phyloP scores from a whole-genome alignment of 2,329 filamentous ascomycete genomes.

The Alternaria brassicicola region DNA sequence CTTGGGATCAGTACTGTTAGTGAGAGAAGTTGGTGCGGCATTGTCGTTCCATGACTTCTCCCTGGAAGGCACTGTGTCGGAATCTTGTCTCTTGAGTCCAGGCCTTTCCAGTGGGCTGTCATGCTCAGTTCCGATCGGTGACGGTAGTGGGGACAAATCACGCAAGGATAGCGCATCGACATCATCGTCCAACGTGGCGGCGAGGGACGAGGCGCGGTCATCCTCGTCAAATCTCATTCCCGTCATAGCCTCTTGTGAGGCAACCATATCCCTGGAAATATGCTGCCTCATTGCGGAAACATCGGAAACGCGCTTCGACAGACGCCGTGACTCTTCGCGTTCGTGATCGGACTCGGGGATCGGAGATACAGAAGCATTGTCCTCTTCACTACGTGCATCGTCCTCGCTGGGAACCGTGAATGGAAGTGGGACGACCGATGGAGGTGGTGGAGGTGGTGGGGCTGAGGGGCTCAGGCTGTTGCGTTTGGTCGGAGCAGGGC shows the following conservation, averaged over 20 bases:
- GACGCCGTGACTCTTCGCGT: conserved; percentile 24
- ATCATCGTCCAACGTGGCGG: conserved; percentile 66
- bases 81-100: not conserved
- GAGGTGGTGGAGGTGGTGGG: conserved; percentile 53
- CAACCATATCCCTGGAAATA: conserved; percentile 21
- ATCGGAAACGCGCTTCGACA: conserved; percentile 47
- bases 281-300: conserved; percentile 40
- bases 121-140: conserved; percentile 30
- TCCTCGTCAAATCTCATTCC: conserved; percentile 44
- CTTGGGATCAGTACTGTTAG: conserved; percentile 44
- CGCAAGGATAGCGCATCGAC: conserved; percentile 48
- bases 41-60: not conserved
- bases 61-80: not conserved
- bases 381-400: conserved; percentile 53
- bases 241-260: conserved; percentile 48
- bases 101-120: not conserved
- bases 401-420: conserved; percentile 64
- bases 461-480: conserved; percentile 39
- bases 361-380: conserved; percentile 65
- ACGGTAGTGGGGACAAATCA: conserved; percentile 35
- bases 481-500: conserved; percentile 6
- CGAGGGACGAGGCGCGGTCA: conserved; percentile 56
- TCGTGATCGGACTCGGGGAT: conserved; percentile 34
- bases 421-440: conserved; percentile 67
- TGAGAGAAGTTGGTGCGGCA: conserved; percentile 20